phyloP scores from a whole-genome alignment of 768 basidiomycete species.

The Lanmaoa pseudosensibilis region DNA sequence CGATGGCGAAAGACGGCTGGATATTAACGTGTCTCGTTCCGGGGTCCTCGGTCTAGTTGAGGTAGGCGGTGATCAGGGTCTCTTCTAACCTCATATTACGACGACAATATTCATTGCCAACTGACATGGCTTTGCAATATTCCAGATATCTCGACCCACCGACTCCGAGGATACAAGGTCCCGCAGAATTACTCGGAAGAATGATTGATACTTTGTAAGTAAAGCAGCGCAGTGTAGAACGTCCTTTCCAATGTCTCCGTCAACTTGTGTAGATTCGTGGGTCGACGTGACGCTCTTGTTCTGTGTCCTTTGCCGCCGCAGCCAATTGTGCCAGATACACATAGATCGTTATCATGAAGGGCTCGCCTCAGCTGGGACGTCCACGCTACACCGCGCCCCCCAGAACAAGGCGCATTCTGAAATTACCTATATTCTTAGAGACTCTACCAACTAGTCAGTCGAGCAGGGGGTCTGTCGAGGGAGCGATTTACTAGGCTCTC shows the following conservation, averaged over 20 bases:
- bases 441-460: neutral
- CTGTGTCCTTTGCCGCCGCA: neutral
- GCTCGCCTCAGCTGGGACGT: neutral
- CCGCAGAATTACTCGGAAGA: neutral
- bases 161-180: too few species aligned
- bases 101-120: too few species aligned
- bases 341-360: neutral
- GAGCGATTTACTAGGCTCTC: neutral
- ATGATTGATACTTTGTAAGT: neutral
- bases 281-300: neutral
- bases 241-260: too few species aligned
- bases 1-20: conserved; percentile 2
- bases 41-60: conserved; percentile 13
- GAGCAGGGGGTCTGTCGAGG: neutral
- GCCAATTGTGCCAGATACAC: neutral
- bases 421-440: conserved; percentile 2
- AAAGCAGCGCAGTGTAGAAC: too few species aligned
- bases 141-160: too few species aligned
- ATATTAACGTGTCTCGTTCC: conserved; percentile 20
- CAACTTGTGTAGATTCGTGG: neutral
- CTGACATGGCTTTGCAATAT: too few species aligned
- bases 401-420: conserved; percentile 4
- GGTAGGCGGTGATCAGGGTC: conserved; percentile 18
- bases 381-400: conserved; percentile 6
- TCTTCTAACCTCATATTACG: neutral